These are phyloP conservation scores for Malus sylvestris DNA, from an alignment of 306 rosid genomes.

Conservation along the genomic window DNA sequence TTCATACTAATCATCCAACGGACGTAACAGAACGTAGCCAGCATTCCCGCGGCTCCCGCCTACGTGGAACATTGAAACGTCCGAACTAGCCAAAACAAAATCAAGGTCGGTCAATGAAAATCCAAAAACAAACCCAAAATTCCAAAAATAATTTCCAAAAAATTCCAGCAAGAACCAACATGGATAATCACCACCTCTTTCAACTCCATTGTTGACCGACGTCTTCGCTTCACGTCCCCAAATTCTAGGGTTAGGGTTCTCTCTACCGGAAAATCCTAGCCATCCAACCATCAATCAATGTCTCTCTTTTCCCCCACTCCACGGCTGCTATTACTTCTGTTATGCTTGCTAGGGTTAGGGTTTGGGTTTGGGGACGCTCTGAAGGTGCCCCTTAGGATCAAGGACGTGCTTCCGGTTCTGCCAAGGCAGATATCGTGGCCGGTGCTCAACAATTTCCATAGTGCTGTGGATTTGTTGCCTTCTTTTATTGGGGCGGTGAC, in stretches of 20 bases:
- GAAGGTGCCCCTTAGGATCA: constrained; percentile 60
- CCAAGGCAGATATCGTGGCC: constrained; percentile 89
- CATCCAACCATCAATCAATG: constrained; percentile 23
- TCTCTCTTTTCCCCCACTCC: constrained; percentile 5
- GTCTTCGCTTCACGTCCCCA: neutral
- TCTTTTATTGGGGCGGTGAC: constrained; percentile 72
- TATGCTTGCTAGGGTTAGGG: constrained; percentile 35
- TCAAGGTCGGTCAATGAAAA: neutral
- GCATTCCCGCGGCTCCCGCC: neutral
- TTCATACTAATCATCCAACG: neutral
- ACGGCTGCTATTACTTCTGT: constrained; percentile 2
- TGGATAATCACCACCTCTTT: neutral
- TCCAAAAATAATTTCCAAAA: neutral
- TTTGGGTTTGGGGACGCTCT: constrained; percentile 33
- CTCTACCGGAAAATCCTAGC: neutral
- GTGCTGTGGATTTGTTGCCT: constrained; percentile 91
- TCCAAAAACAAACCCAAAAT: neutral
- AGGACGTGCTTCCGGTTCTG: constrained; percentile 84
- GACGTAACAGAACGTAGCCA: neutral
- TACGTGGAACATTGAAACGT: neutral
- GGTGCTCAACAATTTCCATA: constrained; percentile 73
- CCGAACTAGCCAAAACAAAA: neutral
- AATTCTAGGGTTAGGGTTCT: neutral
- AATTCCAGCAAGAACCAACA: neutral
- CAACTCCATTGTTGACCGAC: neutral